Evolutionary conservation across 2,329 filamentous ascomycete species (phyloP).

Genomic region (Bertia moriformis): DNA sequence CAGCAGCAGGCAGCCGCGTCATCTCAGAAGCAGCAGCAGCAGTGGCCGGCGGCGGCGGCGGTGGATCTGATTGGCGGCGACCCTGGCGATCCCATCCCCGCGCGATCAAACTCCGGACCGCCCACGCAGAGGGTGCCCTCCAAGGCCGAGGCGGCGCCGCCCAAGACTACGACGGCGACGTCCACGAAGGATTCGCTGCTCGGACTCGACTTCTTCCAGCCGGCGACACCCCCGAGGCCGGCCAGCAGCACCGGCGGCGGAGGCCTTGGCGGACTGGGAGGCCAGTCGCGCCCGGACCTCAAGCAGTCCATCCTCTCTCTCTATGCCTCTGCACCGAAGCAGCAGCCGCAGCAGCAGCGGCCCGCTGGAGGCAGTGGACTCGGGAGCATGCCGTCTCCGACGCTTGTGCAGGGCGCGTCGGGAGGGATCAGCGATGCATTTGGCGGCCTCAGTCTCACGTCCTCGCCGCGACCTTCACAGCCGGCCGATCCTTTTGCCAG

Average conservation of each 20-base stretch:
- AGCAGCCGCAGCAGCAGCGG: constrained; percentile 46
- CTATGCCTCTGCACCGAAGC: constrained; percentile 71
- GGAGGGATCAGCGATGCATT: constrained; percentile 72
- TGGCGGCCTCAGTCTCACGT: constrained; percentile 45
- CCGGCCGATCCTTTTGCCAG: constrained; percentile 42
- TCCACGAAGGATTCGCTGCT: constrained; percentile 75
- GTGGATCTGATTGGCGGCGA: constrained; percentile 76
- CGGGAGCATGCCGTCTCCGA: constrained; percentile 49
- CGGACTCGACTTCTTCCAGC: constrained; percentile 75
- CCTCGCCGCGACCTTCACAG: background rate
- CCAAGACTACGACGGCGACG: constrained; percentile 50
- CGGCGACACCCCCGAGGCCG: constrained; percentile 62
- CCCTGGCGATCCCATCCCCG: constrained; percentile 49
- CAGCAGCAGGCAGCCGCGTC: constrained; percentile 24
- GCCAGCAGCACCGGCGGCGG: constrained; percentile 61
- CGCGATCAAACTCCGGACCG: constrained; percentile 59
- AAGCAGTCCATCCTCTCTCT: constrained; percentile 96
- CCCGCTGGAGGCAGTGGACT: constrained; percentile 45
- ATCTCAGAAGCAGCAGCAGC: constrained; percentile 13
- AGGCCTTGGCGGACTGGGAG: constrained; percentile 30
- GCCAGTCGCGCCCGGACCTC: constrained; percentile 73
- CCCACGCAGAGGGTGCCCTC: constrained; percentile 35
- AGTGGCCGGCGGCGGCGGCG: constrained; percentile 19
- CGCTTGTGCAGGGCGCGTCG: constrained; percentile 24
- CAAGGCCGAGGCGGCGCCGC: constrained; percentile 51